These are phyloP conservation scores for Silene latifolia DNA, from an alignment of 148 eudicot species.

Conservation along the genomic window DNA sequence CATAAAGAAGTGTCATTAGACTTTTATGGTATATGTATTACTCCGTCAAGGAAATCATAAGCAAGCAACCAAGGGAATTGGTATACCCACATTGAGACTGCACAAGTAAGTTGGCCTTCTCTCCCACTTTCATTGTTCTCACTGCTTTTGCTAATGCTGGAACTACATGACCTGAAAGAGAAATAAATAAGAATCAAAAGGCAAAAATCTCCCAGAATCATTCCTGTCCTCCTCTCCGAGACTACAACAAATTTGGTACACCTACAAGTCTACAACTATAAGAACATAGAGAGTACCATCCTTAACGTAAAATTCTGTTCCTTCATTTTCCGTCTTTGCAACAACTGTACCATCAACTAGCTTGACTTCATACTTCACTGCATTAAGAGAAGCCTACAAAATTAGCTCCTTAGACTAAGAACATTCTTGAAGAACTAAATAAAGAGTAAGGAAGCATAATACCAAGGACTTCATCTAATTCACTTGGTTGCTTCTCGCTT, in stretches of 20 bases:
- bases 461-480: slow-evolving; percentile 73
- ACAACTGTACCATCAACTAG: slow-evolving; percentile 40
- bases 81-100: slow-evolving; percentile 52
- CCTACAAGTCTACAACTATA: not conserved
- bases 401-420: not conserved
- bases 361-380: slow-evolving; percentile 51
- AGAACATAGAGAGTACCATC: slow-evolving; percentile 39
- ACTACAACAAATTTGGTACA: not conserved
- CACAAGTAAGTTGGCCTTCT: slow-evolving; percentile 48
- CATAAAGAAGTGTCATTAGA: too few relatives aligned
- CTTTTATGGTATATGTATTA: too few relatives aligned
- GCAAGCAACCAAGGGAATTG: not conserved
- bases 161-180: slow-evolving; percentile 47
- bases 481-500: slow-evolving; percentile 50
- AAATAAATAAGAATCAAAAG: not conserved
- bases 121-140: slow-evolving; percentile 62
- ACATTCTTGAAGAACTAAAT: not conserved
- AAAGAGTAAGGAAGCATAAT: not conserved
- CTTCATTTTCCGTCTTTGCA: slow-evolving; percentile 44
- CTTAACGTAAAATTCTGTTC: slow-evolving; percentile 46
- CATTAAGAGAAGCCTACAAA: not conserved
- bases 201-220: not conserved
- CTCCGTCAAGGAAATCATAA: not conserved
- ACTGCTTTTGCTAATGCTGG: slow-evolving; percentile 54
- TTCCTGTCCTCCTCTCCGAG: not conserved